Evolutionary conservation across 805 yeast species (phyloP).

Genomic region (Lachancea quebecensis): DNA sequence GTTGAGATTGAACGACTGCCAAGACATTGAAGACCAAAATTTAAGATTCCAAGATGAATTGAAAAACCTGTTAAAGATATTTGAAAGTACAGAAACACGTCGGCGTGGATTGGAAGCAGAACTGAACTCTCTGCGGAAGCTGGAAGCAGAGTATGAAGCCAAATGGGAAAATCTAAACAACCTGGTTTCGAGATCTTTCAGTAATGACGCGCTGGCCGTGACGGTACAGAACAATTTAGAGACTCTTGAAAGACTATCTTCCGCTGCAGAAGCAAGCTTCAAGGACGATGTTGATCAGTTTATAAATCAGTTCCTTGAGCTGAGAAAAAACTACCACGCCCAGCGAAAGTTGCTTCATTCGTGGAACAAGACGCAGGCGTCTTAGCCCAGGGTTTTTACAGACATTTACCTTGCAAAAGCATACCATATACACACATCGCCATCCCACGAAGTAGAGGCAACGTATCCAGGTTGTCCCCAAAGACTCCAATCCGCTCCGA

Average conservation of each 20-base stretch:
- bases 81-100: conserved; percentile 20
- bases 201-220: conserved; percentile 30
- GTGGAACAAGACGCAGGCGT: conserved; percentile 23
- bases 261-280: conserved; percentile 11
- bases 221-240: conserved; percentile 26
- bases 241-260: conserved; percentile 28
- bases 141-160: conserved; percentile 27
- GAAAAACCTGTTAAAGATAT: conserved; percentile 18
- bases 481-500: conserved; percentile 90
- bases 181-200: conserved; percentile 36
- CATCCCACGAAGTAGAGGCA: conserved; percentile 95
- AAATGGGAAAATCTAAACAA: conserved; percentile 34
- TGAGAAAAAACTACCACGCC: conserved; percentile 39
- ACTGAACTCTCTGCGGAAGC: conserved; percentile 19
- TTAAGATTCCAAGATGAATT: conserved; percentile 10
- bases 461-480: conserved; percentile 98
- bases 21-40: conserved; percentile 8
- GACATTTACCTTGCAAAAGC: conserved; percentile 26
- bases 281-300: conserved; percentile 33
- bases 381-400: not conserved
- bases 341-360: conserved; percentile 42
- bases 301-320: conserved; percentile 36
- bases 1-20: conserved; percentile 19
- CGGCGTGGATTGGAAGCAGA: conserved; percentile 23
- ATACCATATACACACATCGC: conserved; percentile 87